These are phyloP conservation scores for Cochlearia excelsa DNA, from an alignment of 345 rosid genomes.

Conservation along the genomic window DNA sequence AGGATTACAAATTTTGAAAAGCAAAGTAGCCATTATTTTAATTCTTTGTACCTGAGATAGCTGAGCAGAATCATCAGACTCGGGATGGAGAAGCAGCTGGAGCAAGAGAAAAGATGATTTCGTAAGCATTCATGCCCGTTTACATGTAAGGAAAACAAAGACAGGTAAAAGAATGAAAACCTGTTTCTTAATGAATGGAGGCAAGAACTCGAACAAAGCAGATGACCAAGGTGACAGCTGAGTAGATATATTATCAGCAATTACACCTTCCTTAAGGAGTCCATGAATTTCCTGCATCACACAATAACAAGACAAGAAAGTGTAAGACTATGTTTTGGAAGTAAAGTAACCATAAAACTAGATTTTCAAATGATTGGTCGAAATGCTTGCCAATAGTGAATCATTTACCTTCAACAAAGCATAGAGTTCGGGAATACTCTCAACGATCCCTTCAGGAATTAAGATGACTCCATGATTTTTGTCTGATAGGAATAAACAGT, in stretches of 20 bases:
- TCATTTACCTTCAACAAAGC: conserved; percentile 77
- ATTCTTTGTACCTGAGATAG: conserved; percentile 71
- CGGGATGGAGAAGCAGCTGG: conserved; percentile 89
- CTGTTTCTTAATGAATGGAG: conserved; percentile 83
- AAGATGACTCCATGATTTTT: conserved; percentile 92
- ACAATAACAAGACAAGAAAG: conserved; percentile 15
- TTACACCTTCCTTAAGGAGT: conserved; percentile 61
- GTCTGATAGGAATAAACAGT: conserved; percentile 44
- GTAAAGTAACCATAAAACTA: neutral
- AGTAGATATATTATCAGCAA: conserved; percentile 58
- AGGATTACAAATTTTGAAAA: conserved; percentile 10
- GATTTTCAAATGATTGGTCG: neutral
- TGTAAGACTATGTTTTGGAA: neutral
- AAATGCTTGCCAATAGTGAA: conserved; percentile 5
- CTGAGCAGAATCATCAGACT: conserved; percentile 99
- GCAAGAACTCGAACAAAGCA: conserved; percentile 79
- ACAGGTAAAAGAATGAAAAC: conserved; percentile 34
- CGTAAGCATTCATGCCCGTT: conserved; percentile 13
- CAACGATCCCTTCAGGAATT: conserved; percentile 93
- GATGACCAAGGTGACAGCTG: conserved; percentile 95
- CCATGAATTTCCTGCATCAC: conserved; percentile 73
- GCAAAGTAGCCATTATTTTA: neutral
- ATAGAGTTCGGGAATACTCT: conserved; percentile 94
- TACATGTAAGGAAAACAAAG: conserved; percentile 7
- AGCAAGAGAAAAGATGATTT: conserved; percentile 32